Percentiles rank a stretch among this genome's conserved stretches.
phyloP scores from a whole-genome alignment of 768 basidiomycete species.

The Astraeus odoratus region DNA sequence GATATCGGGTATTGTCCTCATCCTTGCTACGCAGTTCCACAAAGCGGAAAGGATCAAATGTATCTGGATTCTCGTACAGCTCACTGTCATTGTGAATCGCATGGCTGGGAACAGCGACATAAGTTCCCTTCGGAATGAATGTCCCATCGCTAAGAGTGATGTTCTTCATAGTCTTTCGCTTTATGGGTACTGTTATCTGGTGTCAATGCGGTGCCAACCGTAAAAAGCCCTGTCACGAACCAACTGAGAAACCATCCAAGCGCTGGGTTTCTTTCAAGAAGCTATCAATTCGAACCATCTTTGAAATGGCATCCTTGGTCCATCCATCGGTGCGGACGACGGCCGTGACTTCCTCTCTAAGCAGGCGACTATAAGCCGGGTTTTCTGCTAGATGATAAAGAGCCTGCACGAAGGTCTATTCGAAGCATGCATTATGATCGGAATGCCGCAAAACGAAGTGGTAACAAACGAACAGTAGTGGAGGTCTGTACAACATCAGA shows the following conservation, averaged over 20 bases:
- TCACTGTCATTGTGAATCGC: neutral
- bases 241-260: constrained; percentile 20
- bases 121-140: constrained; percentile 28
- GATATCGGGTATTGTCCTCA: constrained; percentile 1
- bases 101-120: constrained; percentile 15
- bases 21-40: constrained; percentile 1
- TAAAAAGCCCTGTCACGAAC: constrained; percentile 6
- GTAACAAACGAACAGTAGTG: neutral
- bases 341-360: constrained; percentile 33
- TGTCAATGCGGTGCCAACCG: neutral
- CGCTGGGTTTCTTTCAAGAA: constrained; percentile 34
- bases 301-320: constrained; percentile 19
- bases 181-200: constrained; percentile 17
- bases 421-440: neutral
- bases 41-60: constrained; percentile 12
- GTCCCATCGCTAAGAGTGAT: constrained; percentile 34
- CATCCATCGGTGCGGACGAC: constrained; percentile 25
- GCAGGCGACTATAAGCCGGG: constrained; percentile 26
- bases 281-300: constrained; percentile 34
- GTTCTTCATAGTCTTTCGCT: constrained; percentile 26
- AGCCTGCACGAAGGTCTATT: constrained; percentile 28
- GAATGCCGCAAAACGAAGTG: neutral
- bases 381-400: constrained; percentile 31
- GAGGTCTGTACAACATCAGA: neutral
- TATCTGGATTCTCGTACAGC: constrained; percentile 9